phyloP scores from a whole-genome alignment of 345 rosid species.

The Citrus unshiu region DNA sequence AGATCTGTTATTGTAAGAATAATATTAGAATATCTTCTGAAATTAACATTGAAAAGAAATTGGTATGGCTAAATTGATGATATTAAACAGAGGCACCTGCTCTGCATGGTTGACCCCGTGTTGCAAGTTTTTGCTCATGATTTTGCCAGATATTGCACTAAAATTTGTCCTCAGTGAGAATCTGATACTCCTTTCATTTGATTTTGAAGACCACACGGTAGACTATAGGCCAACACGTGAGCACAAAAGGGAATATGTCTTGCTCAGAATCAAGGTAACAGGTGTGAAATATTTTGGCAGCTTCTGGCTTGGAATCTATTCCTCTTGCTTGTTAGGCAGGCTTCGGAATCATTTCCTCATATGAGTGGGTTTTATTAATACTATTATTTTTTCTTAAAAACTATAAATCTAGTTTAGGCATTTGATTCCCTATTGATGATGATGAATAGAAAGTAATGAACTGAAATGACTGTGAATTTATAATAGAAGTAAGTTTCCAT shows the following conservation, averaged over 20 bases:
- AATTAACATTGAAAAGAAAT: too few species aligned
- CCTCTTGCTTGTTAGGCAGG: neutral
- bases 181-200: too few species aligned
- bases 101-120: neutral
- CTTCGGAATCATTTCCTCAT: neutral
- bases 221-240: too few species aligned
- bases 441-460: neutral
- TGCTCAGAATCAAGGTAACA: too few species aligned
- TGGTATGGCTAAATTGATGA: neutral
- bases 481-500: neutral
- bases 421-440: neutral
- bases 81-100: neutral
- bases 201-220: too few species aligned
- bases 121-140: neutral
- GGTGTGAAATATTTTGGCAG: neutral
- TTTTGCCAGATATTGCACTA: neutral
- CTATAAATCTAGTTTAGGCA: neutral
- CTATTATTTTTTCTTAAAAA: neutral
- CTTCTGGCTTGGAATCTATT: neutral
- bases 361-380: neutral
- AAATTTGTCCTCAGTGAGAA: too few species aligned
- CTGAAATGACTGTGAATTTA: neutral
- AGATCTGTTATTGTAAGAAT: neutral
- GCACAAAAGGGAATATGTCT: too few species aligned
- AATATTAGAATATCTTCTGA: neutral